Percentiles rank a stretch among this genome's conserved stretches.
Conservation (phyloP, 176 grass and related monocot genomes). For the Oryza officinalis region DNA sequence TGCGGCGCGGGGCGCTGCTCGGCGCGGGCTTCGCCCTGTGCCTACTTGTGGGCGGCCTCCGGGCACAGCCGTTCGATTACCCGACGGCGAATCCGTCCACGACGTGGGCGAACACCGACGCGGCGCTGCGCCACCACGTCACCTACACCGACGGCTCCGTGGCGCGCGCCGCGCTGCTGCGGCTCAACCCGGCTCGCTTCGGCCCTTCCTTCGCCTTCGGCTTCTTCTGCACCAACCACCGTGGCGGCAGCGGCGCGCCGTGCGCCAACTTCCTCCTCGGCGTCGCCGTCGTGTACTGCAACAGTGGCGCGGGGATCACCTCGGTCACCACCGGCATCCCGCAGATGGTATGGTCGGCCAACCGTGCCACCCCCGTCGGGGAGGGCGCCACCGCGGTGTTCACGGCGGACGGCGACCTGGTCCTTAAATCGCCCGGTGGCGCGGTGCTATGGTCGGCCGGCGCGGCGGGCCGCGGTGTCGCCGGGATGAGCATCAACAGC, state of each 20-base stretch:
- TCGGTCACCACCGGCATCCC: slow-evolving; percentile 30
- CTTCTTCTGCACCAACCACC: slow-evolving; percentile 54
- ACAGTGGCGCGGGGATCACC: slow-evolving; percentile 47
- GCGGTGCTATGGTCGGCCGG: slow-evolving; percentile 24
- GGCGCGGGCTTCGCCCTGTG: background rate
- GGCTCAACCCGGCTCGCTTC: slow-evolving; percentile 35
- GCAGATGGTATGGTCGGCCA: slow-evolving; percentile 53
- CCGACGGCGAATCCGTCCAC: slow-evolving; percentile 15
- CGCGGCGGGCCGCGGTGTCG: slow-evolving; percentile 27
- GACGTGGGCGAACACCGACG: slow-evolving; percentile 44
- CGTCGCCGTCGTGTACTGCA: slow-evolving; percentile 45
- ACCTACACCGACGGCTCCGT: slow-evolving; percentile 46
- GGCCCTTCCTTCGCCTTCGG: slow-evolving; percentile 53
- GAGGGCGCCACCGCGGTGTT: slow-evolving; percentile 28
- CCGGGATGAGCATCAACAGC: slow-evolving; percentile 1
- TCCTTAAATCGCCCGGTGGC: slow-evolving; percentile 11
- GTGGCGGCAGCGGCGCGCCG: background rate
- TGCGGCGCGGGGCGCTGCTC: background rate
- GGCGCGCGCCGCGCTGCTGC: slow-evolving; percentile 41
- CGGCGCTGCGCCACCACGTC: slow-evolving; percentile 24
- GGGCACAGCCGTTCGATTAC: slow-evolving; percentile 43
- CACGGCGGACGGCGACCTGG: slow-evolving; percentile 21
- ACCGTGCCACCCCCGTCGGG: slow-evolving; percentile 23
- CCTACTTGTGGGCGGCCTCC: background rate
- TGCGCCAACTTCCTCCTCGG: slow-evolving; percentile 47